phyloP scores from a whole-genome alignment of 495 filamentous ascomycete species.

The Neurospora sp. region DNA sequence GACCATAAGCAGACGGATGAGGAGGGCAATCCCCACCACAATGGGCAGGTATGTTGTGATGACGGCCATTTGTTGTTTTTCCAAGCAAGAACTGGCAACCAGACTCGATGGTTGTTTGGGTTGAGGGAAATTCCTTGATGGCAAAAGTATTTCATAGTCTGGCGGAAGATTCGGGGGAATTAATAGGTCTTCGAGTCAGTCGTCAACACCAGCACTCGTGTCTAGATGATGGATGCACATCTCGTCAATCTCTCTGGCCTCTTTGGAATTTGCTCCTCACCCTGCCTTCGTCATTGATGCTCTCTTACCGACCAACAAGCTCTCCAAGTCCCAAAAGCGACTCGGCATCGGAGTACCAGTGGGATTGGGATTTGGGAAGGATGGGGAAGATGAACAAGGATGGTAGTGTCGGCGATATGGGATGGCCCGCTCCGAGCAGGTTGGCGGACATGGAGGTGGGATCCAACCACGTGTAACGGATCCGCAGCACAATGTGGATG shows the following conservation, averaged over 20 bases:
- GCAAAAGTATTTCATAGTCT: neutral
- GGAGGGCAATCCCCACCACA: conserved; percentile 14
- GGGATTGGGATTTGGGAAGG: conserved; percentile 16
- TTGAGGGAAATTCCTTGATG: neutral
- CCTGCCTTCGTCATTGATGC: neutral
- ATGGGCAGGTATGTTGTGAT: conserved; percentile 12
- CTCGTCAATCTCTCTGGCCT: neutral
- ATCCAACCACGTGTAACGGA: neutral
- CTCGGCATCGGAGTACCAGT: conserved; percentile 12
- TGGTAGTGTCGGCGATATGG: neutral
- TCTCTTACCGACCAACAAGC: neutral
- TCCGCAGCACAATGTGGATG: neutral
- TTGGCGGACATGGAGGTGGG: conserved; percentile 20
- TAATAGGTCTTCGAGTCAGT: neutral
- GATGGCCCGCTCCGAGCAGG: neutral
- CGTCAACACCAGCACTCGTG: neutral
- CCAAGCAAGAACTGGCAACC: neutral
- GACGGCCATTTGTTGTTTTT: conserved; percentile 10
- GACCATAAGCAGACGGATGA: conserved; percentile 16
- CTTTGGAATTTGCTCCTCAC: neutral
- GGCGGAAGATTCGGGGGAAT: neutral
- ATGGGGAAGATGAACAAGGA: conserved; percentile 1
- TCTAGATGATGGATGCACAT: neutral
- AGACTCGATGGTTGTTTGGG: neutral
- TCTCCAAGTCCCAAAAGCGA: neutral